Base-by-base conservation (phyloP, 2,329 filamentous ascomycete species). In the Pseudogymnoascus sp. region DNA sequence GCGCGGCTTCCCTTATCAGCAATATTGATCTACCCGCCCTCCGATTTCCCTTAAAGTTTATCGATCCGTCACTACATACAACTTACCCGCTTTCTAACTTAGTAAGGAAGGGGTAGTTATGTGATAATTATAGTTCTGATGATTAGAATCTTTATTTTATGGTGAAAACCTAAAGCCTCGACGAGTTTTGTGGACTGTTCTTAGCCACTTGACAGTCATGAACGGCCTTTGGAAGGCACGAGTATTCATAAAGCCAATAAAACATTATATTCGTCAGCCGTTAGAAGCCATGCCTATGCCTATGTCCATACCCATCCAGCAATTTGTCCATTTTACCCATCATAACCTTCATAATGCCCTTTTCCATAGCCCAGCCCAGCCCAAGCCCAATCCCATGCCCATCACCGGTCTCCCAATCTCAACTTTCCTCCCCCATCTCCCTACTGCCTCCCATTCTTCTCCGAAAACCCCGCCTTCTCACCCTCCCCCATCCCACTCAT, bases 401-500 rank as follows among this genome's bases (percentile, higher is more conserved):
- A 40, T 40, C 7, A n/a, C 35, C 16, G 16, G n/a, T n/a, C n/a
- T n/a, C n/a, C n/a, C n/a, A n/a, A n/a, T 40, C 5, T 6, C n/a
- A 16, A 40, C 37, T 3, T 40, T 5, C 16, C 3, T 8, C n/a
- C n/a, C n/a, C 37, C n/a, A 7, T 18, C 18, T 12, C 23, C 12
- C 23, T 31, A 28, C 47, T 53, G 25, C 47, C 4, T 7, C 4
- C 16, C 31, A 60, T 25, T 40, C 31, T 60, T 60, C 21, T 60
- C 56, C 31, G 56, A 37, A 14, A 60, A 60, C 21, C 56, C 56
- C 31, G 21, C 74, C 1, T 72, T 71, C 69, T 73, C 69, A 63
- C 74, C 73, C 35, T 69, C 70, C 2, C 69, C 72, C 31, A 79
- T 74, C 63, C 70, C 73, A 56, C 71, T 73, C 79, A 82, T 79